Evolutionary conservation across 345 rosid species (phyloP), one percentile per base, ranked within the genome.

Genomic region (Streptanthus diversifolius): DNA sequence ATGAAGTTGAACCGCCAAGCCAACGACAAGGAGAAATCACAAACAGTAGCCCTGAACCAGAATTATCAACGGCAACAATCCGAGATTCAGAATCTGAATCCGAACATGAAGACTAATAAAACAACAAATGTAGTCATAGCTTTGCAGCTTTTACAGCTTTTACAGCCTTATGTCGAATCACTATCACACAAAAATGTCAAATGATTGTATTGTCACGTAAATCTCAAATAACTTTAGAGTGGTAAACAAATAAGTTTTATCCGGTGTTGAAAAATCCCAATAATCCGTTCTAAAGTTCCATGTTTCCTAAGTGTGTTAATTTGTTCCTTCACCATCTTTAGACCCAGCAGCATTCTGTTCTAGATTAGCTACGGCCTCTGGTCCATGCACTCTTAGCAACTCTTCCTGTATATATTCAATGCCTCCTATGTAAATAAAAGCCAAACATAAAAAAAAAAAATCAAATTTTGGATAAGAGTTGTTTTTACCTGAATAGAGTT

Each of bases 301-400:
- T 3, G 39, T 63, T 21, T 49, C 62, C 76, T 71, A 65, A 5
- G 11, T 53, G 7, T 67, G 79, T 75, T 62, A 86, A 49, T 83
- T 68, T 65, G 63, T 78, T 27, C 77, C 83, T 41, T 85, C 90
- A 3, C 73, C 83, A 21, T 68, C 82, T 2, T 7, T 72, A 4
- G 87, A 78, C 17, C 56, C 67, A 4, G 81, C 67, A 69, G 77
- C 81, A 73, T 51, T 73, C 69, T 84, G 82, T 66, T 87, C 91
- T 15, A 90, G 84, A 65, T 80, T 83, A 61, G 90, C 89, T 30
- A 91, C 78, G 2, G 84, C 91, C 43, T 90, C 96, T 22, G 97
- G 84, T 78, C 98, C 97, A 32, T 86, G 88, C 27, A 87, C 25
- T 27, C 81, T 78, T 1, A 82, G 73, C 79, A 95, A 75, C 72